phyloP scores from a whole-genome alignment of 192 early-diverging fungal genomes.

The Rhizoclosmatium sp. region DNA sequence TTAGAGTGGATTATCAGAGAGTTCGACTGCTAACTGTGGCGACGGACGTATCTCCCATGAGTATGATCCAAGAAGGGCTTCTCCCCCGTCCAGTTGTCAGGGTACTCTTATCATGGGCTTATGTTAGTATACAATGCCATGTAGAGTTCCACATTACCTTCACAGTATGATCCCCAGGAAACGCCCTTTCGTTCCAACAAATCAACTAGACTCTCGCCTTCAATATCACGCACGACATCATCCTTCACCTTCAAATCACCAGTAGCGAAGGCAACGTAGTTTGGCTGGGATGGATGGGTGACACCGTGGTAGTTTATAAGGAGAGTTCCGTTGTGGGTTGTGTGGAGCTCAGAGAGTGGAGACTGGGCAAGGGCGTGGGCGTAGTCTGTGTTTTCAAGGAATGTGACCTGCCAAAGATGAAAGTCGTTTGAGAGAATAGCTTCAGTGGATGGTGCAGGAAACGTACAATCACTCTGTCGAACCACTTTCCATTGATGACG shows the following conservation, averaged over 20 bases:
- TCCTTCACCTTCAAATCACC: slow-evolving; percentile 32
- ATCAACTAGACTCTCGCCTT: slow-evolving; percentile 34
- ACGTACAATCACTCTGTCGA: neutral
- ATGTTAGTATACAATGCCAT: neutral
- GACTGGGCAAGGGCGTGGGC: slow-evolving; percentile 34
- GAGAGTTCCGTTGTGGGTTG: slow-evolving; percentile 47
- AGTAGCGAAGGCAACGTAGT: slow-evolving; percentile 69
- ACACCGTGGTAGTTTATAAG: slow-evolving; percentile 66
- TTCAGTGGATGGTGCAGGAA: neutral
- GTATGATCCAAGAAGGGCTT: neutral
- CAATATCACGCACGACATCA: slow-evolving; percentile 6
- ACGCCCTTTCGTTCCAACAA: slow-evolving; percentile 61
- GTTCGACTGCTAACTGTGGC: neutral
- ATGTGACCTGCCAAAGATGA: neutral
- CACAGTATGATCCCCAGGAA: slow-evolving; percentile 70
- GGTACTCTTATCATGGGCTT: neutral
- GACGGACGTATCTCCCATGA: slow-evolving; percentile 5
- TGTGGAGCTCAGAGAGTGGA: neutral
- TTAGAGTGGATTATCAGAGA: neutral
- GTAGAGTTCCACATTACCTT: slow-evolving; percentile 22
- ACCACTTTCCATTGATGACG: neutral
- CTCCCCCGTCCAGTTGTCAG: slow-evolving; percentile 2
- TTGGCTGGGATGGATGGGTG: slow-evolving; percentile 74
- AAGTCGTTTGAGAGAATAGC: neutral
- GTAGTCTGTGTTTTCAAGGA: slow-evolving; percentile 52